These are phyloP conservation scores for Eucalyptus tenuipes DNA, from an alignment of 345 rosid species.

Conservation along the genomic window DNA sequence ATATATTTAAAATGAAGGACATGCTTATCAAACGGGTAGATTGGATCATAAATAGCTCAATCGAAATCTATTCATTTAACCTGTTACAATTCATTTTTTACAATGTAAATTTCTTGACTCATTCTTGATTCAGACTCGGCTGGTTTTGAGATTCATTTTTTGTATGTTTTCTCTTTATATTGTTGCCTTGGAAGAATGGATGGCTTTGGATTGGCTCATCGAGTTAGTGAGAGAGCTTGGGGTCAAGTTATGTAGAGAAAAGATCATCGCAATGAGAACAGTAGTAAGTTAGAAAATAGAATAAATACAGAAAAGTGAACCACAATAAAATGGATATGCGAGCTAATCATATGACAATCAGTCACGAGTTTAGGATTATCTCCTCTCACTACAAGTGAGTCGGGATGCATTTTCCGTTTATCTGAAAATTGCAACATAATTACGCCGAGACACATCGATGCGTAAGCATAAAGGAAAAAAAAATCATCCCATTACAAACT, in stretches of 20 bases:
- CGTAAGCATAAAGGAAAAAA: not conserved
- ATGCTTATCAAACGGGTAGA: not conserved
- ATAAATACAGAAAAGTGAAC: not conserved
- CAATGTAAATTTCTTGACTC: too few relatives aligned
- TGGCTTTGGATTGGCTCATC: not conserved
- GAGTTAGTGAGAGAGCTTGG: not conserved
- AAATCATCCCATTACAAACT: not conserved
- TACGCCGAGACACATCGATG: not conserved
- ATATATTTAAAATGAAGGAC: not conserved
- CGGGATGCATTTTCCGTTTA: not conserved
- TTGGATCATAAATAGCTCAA: not conserved
- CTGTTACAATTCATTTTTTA: too few relatives aligned
- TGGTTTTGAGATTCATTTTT: too few relatives aligned
- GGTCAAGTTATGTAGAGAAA: not conserved
- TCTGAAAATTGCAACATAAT: not conserved
- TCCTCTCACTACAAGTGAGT: not conserved
- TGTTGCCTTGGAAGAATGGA: not conserved
- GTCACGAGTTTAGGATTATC: not conserved
- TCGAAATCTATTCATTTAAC: too few relatives aligned
- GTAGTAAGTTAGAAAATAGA: not conserved
- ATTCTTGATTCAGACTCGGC: too few relatives aligned
- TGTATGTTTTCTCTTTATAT: too few relatives aligned
- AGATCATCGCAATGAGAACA: constrained; percentile 3
- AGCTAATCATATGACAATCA: not conserved
- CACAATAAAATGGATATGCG: not conserved